Evolutionary conservation across 768 basidiomycete genomes (phyloP).

Genomic region (Tricholoma hemisulphureum): DNA sequence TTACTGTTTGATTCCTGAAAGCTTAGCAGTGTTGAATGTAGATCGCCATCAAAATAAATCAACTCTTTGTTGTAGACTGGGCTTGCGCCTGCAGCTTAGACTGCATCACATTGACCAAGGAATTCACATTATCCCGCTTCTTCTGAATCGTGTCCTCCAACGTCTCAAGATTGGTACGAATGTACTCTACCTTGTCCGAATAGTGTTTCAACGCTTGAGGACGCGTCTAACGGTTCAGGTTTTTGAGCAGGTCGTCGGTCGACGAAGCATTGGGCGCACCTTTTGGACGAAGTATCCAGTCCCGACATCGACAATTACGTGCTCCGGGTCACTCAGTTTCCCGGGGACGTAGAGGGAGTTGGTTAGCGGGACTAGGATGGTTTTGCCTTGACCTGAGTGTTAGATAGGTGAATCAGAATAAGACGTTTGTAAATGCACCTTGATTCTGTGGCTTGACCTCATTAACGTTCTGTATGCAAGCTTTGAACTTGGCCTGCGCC

Average conservation of each 20-base stretch:
- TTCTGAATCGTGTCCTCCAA: slow-evolving; percentile 87
- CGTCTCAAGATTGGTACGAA: slow-evolving; percentile 79
- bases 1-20: neutral
- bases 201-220: slow-evolving; percentile 82
- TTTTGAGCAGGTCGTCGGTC: neutral
- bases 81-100: slow-evolving; percentile 43
- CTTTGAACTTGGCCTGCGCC: slow-evolving; percentile 89
- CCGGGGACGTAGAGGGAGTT: slow-evolving; percentile 96
- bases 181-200: slow-evolving; percentile 73
- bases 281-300: slow-evolving; percentile 97
- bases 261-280: slow-evolving; percentile 41
- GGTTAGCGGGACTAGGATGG: slow-evolving; percentile 88
- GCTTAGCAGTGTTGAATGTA: neutral
- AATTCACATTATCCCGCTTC: slow-evolving; percentile 88
- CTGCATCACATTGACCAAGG: slow-evolving; percentile 73
- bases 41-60: slow-evolving; percentile 5
- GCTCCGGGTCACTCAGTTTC: slow-evolving; percentile 74
- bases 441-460: slow-evolving; percentile 73
- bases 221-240: slow-evolving; percentile 62
- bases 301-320: slow-evolving; percentile 93
- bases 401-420: neutral
- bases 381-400: slow-evolving; percentile 57
- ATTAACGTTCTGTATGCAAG: slow-evolving; percentile 77
- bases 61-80: slow-evolving; percentile 17
- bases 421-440: slow-evolving; percentile 33